Evolutionary conservation across 2,329 filamentous ascomycete species (phyloP).

Genomic region (Hypoxylon sp.): DNA sequence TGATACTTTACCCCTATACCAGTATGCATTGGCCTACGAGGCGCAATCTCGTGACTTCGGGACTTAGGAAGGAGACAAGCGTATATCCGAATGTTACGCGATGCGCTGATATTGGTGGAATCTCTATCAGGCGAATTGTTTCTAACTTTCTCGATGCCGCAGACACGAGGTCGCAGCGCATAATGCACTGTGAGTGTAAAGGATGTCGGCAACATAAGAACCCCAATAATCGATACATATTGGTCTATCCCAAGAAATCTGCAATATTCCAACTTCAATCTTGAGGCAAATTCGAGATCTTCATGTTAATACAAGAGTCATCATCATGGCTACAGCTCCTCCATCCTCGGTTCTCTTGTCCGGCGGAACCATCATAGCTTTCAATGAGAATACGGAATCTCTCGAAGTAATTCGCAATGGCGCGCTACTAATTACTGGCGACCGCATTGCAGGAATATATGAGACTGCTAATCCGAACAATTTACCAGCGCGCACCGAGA

Average conservation of each 20-base stretch:
- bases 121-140: too few species aligned
- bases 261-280: not conserved
- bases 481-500: slow-evolving; percentile 52
- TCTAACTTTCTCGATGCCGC: too few species aligned
- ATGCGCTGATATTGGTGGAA: not conserved
- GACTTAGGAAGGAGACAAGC: not conserved
- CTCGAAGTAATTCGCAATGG: slow-evolving; percentile 50
- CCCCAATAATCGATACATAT: not conserved
- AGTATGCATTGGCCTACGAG: not conserved
- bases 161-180: too few species aligned
- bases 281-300: not conserved
- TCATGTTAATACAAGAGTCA: not conserved
- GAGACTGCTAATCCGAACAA: slow-evolving; percentile 40
- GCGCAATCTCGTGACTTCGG: not conserved
- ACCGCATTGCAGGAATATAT: slow-evolving; percentile 53
- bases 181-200: too few species aligned
- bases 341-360: slow-evolving; percentile 47
- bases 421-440: slow-evolving; percentile 53
- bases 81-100: not conserved
- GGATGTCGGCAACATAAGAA: not conserved
- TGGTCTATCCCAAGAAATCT: not conserved
- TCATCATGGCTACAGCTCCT: slow-evolving; percentile 20
- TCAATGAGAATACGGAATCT: slow-evolving; percentile 44
- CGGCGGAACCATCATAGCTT: slow-evolving; percentile 51
- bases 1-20: not conserved